phyloP scores from a whole-genome alignment of 306 rosid species.

The Castanea mollissima region DNA sequence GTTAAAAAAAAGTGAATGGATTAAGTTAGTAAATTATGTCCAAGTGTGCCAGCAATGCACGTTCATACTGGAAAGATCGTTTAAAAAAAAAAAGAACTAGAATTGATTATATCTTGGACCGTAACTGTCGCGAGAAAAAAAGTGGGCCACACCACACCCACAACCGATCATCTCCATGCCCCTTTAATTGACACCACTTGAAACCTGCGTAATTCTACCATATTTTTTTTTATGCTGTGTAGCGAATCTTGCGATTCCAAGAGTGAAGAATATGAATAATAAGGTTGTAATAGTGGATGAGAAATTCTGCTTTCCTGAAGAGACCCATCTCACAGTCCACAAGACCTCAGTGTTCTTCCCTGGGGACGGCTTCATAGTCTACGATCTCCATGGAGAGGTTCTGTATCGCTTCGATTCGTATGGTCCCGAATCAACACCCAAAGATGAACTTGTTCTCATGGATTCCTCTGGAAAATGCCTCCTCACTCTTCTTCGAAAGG shows the following conservation, averaged over 20 bases:
- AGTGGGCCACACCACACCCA: background rate
- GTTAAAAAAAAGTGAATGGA: too few species aligned
- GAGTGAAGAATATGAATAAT: slow-evolving; percentile 7
- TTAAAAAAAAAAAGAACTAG: background rate
- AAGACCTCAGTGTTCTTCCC: slow-evolving; percentile 34
- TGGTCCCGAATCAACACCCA: slow-evolving; percentile 20
- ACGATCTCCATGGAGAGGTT: slow-evolving; percentile 12
- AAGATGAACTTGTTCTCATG: slow-evolving; percentile 27
- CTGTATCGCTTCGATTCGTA: slow-evolving; percentile 26
- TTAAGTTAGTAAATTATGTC: too few species aligned
- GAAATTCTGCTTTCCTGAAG: slow-evolving; percentile 17
- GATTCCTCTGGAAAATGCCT: slow-evolving; percentile 28
- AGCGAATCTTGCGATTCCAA: background rate
- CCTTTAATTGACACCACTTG: background rate
- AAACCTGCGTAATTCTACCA: background rate
- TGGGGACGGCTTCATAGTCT: slow-evolving; percentile 32
- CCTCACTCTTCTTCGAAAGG: slow-evolving; percentile 28
- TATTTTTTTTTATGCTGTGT: background rate
- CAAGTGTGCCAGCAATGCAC: too few species aligned
- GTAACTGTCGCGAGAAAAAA: background rate
- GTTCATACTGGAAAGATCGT: too few species aligned
- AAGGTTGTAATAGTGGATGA: slow-evolving; percentile 10
- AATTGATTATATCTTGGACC: background rate
- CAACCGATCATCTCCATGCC: too few species aligned
- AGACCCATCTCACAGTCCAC: slow-evolving; percentile 30